phyloP scores from a whole-genome alignment of 2,329 filamentous ascomycete species.

The Thielaviopsis punctulata region DNA sequence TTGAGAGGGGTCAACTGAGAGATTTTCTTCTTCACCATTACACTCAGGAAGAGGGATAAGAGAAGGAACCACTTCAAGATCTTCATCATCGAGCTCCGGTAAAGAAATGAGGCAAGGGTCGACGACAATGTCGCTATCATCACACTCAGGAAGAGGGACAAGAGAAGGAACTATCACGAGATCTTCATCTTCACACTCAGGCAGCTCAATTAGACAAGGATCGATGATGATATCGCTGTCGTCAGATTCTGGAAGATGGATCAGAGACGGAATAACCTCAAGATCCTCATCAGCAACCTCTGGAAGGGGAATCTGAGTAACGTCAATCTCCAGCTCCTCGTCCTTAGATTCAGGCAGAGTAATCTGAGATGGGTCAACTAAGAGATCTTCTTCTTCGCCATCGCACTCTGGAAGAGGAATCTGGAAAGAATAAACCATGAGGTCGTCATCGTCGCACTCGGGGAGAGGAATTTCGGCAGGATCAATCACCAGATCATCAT shows the following conservation, averaged over 20 bases:
- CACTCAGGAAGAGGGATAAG: background rate
- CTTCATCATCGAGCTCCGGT: background rate
- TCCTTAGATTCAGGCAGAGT: background rate
- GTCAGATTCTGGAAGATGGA: too few species aligned
- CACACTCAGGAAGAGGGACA: too few species aligned
- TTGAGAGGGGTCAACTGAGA: background rate
- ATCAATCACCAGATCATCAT: background rate
- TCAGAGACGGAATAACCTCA: too few species aligned
- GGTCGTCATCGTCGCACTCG: background rate
- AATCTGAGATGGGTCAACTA: background rate
- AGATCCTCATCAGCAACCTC: background rate
- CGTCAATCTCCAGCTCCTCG: background rate
- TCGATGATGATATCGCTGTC: too few species aligned
- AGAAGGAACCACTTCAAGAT: background rate
- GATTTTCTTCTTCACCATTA: too few species aligned
- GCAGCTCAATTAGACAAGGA: too few species aligned
- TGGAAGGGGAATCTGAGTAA: background rate
- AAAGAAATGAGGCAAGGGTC: background rate
- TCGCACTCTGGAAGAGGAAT: background rate
- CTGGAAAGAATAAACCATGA: background rate
- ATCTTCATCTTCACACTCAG: background rate
- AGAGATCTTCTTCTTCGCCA: background rate
- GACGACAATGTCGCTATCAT: background rate
- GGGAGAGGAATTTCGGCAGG: background rate
- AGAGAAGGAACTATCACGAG: too few species aligned